Evolutionary conservation across 768 basidiomycete species (phyloP).

Genomic region (Nevesoporus exiguus): DNA sequence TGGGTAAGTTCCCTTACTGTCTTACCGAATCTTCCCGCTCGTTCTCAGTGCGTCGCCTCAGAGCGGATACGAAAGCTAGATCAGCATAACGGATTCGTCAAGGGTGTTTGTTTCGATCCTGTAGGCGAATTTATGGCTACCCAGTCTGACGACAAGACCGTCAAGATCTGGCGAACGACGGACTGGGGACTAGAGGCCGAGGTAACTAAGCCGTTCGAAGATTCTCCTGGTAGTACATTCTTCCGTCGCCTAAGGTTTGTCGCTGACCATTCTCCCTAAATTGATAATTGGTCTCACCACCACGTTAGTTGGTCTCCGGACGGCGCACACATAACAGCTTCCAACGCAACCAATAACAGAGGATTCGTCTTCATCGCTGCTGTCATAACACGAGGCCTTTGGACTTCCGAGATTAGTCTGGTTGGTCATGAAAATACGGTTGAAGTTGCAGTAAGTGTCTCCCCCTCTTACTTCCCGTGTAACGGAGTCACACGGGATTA

Average conservation of each 20-base stretch:
- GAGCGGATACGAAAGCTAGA: conserved; percentile 83
- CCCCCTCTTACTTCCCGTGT: neutral
- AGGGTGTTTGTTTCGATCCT: conserved; percentile 98
- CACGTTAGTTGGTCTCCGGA: conserved; percentile 90
- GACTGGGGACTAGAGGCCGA: conserved; percentile 88
- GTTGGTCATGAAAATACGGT: conserved; percentile 98
- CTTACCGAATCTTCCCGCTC: neutral
- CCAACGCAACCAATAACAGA: conserved; percentile 94
- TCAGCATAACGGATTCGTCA: conserved; percentile 93
- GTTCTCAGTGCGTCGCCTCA: conserved; percentile 28
- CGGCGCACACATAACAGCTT: conserved; percentile 96
- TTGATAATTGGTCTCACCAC: neutral
- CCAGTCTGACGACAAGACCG: conserved; percentile 92
- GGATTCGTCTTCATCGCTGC: conserved; percentile 98
- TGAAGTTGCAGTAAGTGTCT: conserved; percentile 76
- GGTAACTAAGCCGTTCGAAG: conserved; percentile 86
- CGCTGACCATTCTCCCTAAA: neutral
- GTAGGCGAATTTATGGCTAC: conserved; percentile 98
- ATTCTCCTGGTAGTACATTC: conserved; percentile 93
- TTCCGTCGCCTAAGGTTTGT: conserved; percentile 82
- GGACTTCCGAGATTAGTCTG: conserved; percentile 89
- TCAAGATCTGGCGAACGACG: conserved; percentile 94
- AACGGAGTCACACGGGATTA: conserved; percentile 4
- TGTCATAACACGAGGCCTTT: conserved; percentile 84
- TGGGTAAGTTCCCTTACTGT: conserved; percentile 51